Base-by-base conservation (phyloP, 2,329 filamentous ascomycete species). In the Arthrobotrys sinensis region DNA sequence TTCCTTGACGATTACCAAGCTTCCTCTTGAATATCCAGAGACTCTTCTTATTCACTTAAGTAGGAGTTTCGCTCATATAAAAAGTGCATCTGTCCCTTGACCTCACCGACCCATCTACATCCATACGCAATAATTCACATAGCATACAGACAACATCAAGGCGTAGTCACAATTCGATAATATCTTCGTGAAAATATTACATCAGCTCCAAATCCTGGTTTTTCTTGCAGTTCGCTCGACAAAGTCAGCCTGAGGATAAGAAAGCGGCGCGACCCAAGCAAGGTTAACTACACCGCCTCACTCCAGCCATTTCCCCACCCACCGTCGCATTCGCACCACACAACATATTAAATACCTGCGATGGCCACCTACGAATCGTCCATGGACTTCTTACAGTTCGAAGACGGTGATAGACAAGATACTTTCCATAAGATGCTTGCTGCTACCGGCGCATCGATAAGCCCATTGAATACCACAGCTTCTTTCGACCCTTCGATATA, bases 31-130 rank as follows among this genome's bases (percentile, higher is more conserved):
- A 78, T 62, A 46, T 72, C 16, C 38, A 53, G 50, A 68, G 62
- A 78, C 75, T 78, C 75, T 78, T 78, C 75, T 78, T 78, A 78
- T 78, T 78, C 67, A 28, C 75, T 78, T 78, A 78, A 78, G 75
- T 46, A 78, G 67, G 75, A 78, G 75, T 72, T 78, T 57, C 67
- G 32, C n/a, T 63, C 52, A 66, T 60, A 40, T 70, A 69, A 52
- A 50, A 62, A 52, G 67, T 72, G 53, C 67, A 69, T 14, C 14
- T 11, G 36, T 53, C 62, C 53, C 40, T 46, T 40, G 53, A 71
- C 21, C 34, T 50, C 53, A 21, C 48, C 45, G 45, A 57, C 53
- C 14, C 32, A 55, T 36, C n/a, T 32, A 14, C 21, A 72, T 24
- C 21, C 40, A 40, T 14, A 45, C 53, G 45, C 32, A 48, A 36